Conservation (phyloP, 345 rosid genomes). For the Pistacia integerrima region DNA sequence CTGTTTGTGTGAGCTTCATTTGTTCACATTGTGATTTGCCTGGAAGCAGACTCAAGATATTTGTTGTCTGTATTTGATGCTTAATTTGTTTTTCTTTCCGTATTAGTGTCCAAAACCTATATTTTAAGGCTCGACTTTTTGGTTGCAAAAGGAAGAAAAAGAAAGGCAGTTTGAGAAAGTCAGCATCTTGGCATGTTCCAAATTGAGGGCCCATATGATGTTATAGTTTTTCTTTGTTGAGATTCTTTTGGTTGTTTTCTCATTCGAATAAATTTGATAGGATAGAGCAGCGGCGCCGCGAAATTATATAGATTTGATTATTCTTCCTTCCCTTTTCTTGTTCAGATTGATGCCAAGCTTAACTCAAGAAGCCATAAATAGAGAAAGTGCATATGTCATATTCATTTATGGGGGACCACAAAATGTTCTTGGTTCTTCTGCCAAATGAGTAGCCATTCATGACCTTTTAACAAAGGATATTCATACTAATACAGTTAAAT, state of each 20-base stretch:
- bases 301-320: conserved; percentile 24
- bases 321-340: conserved; percentile 26
- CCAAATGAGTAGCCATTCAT: conserved; percentile 23
- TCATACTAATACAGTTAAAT: conserved; percentile 17
- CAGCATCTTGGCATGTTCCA: conserved; percentile 43
- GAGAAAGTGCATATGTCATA: conserved; percentile 37
- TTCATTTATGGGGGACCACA: conserved; percentile 41
- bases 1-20: neutral
- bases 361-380: conserved; percentile 26
- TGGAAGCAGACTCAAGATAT: neutral
- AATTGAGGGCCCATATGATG: conserved; percentile 41
- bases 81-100: neutral
- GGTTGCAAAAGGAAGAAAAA: conserved; percentile 23
- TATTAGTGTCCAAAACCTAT: conserved; percentile 21
- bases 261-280: conserved; percentile 28
- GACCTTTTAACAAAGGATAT: conserved; percentile 21
- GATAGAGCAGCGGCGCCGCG: conserved; percentile 32
- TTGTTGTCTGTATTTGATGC: conserved; percentile 13
- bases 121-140: conserved; percentile 27
- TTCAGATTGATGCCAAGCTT: conserved; percentile 36
- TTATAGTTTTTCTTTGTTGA: conserved; percentile 22
- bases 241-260: conserved; percentile 31
- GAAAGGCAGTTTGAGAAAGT: conserved; percentile 35
- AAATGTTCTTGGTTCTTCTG: conserved; percentile 28
- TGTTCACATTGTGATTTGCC: conserved; percentile 3